Evolutionary conservation across 139 green algal species (phyloP).

Genomic region (Monoraphidium neglectum): DNA sequence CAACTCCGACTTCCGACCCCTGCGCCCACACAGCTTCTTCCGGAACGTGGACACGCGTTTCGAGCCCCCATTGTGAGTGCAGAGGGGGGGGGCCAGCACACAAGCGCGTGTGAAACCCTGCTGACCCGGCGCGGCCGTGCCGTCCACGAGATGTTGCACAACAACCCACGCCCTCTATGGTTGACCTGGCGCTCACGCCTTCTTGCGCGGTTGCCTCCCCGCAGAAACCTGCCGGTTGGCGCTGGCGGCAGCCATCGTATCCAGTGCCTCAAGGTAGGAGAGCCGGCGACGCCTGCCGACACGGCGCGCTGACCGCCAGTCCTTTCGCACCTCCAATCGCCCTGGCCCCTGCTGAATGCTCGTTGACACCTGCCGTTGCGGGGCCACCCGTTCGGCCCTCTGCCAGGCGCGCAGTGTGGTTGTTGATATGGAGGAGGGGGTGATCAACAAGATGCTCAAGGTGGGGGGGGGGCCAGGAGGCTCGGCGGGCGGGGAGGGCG

Average conservation of each 20-base stretch:
- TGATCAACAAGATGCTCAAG: slow-evolving; percentile 81
- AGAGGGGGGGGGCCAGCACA: too few relatives aligned
- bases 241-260: slow-evolving; percentile 54
- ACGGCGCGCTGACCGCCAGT: too few relatives aligned
- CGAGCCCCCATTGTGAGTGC: slow-evolving; percentile 45
- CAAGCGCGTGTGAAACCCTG: too few relatives aligned
- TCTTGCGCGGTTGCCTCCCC: neutral
- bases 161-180: too few relatives aligned
- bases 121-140: too few relatives aligned
- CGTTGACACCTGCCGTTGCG: too few relatives aligned
- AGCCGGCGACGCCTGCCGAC: neutral
- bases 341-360: too few relatives aligned
- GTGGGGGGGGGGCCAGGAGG: too few relatives aligned
- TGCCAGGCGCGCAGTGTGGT: slow-evolving; percentile 73
- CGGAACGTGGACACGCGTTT: slow-evolving; percentile 71
- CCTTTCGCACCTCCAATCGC: too few relatives aligned
- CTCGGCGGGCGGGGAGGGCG: too few relatives aligned
- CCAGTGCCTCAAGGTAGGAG: slow-evolving; percentile 56
- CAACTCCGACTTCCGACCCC: neutral
- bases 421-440: slow-evolving; percentile 88
- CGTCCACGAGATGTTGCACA: too few relatives aligned
- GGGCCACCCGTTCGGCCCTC: too few relatives aligned
- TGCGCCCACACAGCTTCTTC: slow-evolving; percentile 69
- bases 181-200: neutral
- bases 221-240: slow-evolving; percentile 61